phyloP scores from a whole-genome alignment of 2,329 filamentous ascomycete species.

The Zymoseptoria ardabiliae region DNA sequence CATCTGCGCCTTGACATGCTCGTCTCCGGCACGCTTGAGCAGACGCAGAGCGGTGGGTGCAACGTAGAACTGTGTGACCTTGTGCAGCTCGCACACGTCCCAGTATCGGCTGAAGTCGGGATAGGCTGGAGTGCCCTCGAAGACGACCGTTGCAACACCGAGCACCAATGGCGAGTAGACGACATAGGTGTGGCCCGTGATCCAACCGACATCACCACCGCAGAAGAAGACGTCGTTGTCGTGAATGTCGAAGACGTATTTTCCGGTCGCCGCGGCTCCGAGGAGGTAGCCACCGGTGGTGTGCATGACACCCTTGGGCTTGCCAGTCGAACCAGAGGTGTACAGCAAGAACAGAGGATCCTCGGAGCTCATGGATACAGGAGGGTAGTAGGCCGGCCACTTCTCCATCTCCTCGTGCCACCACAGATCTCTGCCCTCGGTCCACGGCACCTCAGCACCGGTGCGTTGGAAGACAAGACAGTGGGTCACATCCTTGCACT shows the following conservation, averaged over 20 bases:
- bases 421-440: conserved; percentile 82
- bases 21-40: conserved; percentile 88
- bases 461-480: conserved; percentile 94
- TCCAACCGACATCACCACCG: conserved; percentile 97
- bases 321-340: conserved; percentile 94
- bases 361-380: conserved; percentile 83
- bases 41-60: conserved; percentile 88
- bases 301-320: conserved; percentile 99
- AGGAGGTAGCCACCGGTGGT: conserved; percentile 93
- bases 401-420: conserved; percentile 99
- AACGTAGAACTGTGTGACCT: conserved; percentile 96
- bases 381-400: conserved; percentile 86
- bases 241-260: conserved; percentile 98
- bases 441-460: conserved; percentile 86
- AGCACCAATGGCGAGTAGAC: conserved; percentile 92
- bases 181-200: conserved; percentile 96
- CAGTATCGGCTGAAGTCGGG: conserved; percentile 98
- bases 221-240: conserved; percentile 92
- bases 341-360: conserved; percentile 97
- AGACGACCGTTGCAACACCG: conserved; percentile 90
- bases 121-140: conserved; percentile 95
- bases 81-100: conserved; percentile 94
- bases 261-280: conserved; percentile 85
- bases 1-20: conserved; percentile 87
- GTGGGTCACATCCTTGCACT: conserved; percentile 80